A percentile compares a stretch with the other conserved stretches of the same genome.
Evolutionary conservation across 176 grass and related monocot genomes (phyloP).

Genomic region (Musa itinerans): DNA sequence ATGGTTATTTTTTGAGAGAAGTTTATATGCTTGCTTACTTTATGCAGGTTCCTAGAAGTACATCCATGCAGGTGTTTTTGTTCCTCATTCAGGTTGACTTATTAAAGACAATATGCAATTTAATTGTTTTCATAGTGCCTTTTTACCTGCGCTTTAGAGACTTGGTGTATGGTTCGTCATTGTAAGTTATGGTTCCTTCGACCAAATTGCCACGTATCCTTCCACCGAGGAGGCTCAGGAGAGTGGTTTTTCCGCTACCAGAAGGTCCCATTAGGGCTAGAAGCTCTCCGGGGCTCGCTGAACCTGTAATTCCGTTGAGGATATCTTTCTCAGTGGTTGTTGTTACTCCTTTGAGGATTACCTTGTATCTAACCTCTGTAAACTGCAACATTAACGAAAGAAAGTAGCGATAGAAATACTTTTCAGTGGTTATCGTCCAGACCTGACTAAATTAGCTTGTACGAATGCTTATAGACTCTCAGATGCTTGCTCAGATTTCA

Average conservation of each 20-base stretch:
- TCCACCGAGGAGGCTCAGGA: constrained; percentile 85
- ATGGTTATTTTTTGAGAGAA: background rate
- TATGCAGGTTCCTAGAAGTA: background rate
- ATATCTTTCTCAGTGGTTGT: constrained; percentile 43
- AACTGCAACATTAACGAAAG: constrained; percentile 41
- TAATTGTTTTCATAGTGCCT: background rate
- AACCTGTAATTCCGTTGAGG: constrained; percentile 73
- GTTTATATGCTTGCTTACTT: background rate
- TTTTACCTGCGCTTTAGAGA: constrained; percentile 81
- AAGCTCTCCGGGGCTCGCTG: constrained; percentile 64
- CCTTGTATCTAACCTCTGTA: constrained; percentile 72
- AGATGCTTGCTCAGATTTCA: constrained; percentile 12
- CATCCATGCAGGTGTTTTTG: background rate
- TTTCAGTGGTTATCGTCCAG: background rate
- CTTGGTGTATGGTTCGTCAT: constrained; percentile 68
- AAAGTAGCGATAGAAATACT: background rate
- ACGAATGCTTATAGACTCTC: constrained; percentile 1
- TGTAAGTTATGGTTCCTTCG: constrained; percentile 67
- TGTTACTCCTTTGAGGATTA: constrained; percentile 43
- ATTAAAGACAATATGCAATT: background rate
- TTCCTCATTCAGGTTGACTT: background rate
- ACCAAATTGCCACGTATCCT: constrained; percentile 28
- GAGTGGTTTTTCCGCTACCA: constrained; percentile 89
- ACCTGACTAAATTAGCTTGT: constrained; percentile 10
- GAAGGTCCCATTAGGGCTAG: constrained; percentile 91